Evolutionary conservation across 2,329 filamentous ascomycete species (phyloP).

Genomic region (Calcarisporium arbuscula): DNA sequence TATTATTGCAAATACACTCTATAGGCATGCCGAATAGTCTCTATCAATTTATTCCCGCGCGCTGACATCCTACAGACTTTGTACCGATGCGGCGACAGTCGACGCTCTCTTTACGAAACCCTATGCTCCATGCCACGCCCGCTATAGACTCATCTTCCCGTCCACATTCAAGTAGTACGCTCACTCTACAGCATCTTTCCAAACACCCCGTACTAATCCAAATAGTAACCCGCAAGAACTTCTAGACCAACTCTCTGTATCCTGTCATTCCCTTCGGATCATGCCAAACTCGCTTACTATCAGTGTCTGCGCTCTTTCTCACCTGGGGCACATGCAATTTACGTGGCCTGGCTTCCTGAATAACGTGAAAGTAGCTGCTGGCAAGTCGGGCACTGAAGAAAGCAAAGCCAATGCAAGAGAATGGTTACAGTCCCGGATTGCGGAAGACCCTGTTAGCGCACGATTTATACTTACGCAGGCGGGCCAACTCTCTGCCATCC

Average conservation of each 20-base stretch:
- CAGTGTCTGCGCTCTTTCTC: constrained; percentile 3
- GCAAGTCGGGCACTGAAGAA: constrained; percentile 5
- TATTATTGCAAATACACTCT: constrained; percentile 3
- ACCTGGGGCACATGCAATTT: constrained; percentile 6
- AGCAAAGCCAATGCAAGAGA: constrained; percentile 2
- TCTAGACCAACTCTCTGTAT: constrained; percentile 2
- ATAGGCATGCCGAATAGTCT: too few species aligned
- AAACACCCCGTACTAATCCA: not conserved
- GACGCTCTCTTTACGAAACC: not conserved
- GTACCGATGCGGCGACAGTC: not conserved
- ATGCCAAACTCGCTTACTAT: constrained; percentile 2
- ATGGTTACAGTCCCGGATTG: constrained; percentile 1
- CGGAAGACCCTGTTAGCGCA: constrained; percentile 1
- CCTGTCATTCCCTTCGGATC: constrained; percentile 1
- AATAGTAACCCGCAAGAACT: constrained; percentile 5
- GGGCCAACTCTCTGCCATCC: constrained; percentile 1
- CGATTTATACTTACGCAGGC: constrained; percentile 3
- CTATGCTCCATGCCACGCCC: not conserved
- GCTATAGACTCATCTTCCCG: constrained; percentile 1
- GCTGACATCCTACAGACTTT: not conserved
- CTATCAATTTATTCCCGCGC: too few species aligned
- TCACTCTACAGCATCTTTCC: too few species aligned
- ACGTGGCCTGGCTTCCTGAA: constrained; percentile 7
- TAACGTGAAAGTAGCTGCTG: constrained; percentile 4
- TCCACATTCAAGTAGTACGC: constrained; percentile 4